Evolutionary conservation across 805 yeast genomes (phyloP).

Genomic region (Yarrowia phangngaensis): DNA sequence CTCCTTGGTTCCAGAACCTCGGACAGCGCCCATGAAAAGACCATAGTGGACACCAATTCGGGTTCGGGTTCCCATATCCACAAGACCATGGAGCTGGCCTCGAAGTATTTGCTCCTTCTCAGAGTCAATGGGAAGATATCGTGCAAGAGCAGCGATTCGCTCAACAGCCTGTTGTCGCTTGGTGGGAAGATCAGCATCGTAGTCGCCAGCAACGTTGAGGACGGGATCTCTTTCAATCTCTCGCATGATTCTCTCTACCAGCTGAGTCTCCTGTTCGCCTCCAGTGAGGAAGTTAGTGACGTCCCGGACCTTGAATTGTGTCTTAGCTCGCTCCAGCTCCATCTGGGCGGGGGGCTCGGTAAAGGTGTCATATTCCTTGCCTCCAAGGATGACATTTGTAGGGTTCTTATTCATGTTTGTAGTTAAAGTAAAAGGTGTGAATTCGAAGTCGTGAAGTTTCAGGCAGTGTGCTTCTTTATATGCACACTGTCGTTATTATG

Average conservation of each 20-base stretch:
- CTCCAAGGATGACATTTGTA: constrained; percentile 25
- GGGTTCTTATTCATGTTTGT: constrained; percentile 21
- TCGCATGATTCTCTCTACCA: constrained; percentile 41
- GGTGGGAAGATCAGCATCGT: constrained; percentile 47
- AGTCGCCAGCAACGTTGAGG: constrained; percentile 44
- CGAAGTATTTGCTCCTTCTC: constrained; percentile 36
- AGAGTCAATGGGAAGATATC: constrained; percentile 30
- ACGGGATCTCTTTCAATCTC: constrained; percentile 56
- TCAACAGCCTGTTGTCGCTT: constrained; percentile 41
- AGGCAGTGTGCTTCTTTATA: background rate
- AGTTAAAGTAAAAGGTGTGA: background rate
- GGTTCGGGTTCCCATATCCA: constrained; percentile 76
- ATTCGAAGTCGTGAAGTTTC: background rate
- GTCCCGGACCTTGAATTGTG: constrained; percentile 40
- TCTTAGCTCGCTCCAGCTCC: constrained; percentile 42
- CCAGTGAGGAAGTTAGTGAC: constrained; percentile 47
- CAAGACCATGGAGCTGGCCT: constrained; percentile 35
- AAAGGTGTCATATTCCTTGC: constrained; percentile 32
- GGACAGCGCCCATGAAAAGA: constrained; percentile 71
- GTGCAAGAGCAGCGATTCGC: constrained; percentile 37
- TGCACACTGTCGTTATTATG: background rate
- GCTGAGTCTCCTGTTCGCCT: constrained; percentile 42
- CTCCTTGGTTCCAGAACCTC: constrained; percentile 82
- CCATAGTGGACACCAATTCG: constrained; percentile 88
- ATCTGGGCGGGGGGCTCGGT: constrained; percentile 41